Evolutionary conservation across 805 yeast genomes (phyloP).

Genomic region (Spathaspora arborariae): DNA sequence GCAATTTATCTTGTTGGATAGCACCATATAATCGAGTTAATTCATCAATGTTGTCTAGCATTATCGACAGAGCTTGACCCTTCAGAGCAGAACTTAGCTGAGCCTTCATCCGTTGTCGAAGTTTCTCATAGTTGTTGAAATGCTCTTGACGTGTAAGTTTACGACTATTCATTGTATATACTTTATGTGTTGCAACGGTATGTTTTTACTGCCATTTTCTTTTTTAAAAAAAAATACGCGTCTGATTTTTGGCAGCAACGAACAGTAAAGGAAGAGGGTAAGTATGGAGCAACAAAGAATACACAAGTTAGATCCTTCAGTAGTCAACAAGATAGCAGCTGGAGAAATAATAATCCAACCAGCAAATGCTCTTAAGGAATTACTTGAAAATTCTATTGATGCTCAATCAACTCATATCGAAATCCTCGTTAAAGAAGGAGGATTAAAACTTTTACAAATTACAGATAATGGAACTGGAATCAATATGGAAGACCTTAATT

Average conservation of each 20-base stretch:
- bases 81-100: slow-evolving; percentile 52
- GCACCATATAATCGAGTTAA: slow-evolving; percentile 8
- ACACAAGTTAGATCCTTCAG: slow-evolving; percentile 54
- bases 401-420: slow-evolving; percentile 76
- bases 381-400: slow-evolving; percentile 89
- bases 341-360: slow-evolving; percentile 96
- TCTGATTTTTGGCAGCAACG: background rate
- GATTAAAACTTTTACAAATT: slow-evolving; percentile 78
- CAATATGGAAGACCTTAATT: slow-evolving; percentile 60
- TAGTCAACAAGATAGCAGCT: slow-evolving; percentile 91
- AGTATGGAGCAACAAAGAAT: slow-evolving; percentile 6
- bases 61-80: slow-evolving; percentile 53
- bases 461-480: slow-evolving; percentile 91
- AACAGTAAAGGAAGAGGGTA: background rate
- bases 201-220: background rate
- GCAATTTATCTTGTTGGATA: slow-evolving; percentile 25
- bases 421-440: slow-evolving; percentile 85
- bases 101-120: slow-evolving; percentile 19
- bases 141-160: slow-evolving; percentile 13
- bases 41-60: slow-evolving; percentile 19
- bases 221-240: background rate
- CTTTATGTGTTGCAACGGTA: background rate
- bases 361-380: slow-evolving; percentile 88
- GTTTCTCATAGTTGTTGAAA: slow-evolving; percentile 23
- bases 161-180: too few relatives aligned